Evolutionary conservation across 1,284 basidiomycete genomes (phyloP).

Genomic region (Ustilago shanxiensis): DNA sequence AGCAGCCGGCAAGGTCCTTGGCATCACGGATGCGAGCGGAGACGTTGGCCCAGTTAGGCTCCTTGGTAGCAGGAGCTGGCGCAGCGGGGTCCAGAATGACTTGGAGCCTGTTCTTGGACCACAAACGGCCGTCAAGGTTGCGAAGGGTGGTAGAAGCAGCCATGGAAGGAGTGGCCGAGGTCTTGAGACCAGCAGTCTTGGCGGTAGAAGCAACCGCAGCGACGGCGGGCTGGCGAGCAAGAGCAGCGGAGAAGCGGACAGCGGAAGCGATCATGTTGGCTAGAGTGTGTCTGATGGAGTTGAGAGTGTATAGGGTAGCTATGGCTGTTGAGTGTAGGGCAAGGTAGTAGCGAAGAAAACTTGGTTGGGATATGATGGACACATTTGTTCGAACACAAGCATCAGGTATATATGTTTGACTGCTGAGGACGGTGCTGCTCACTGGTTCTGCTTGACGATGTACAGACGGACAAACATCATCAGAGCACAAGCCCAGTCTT

Average conservation of each 20-base stretch:
- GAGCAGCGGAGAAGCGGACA: conserved; percentile 50
- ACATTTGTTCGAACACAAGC: background rate
- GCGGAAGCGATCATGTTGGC: conserved; percentile 45
- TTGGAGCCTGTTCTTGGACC: conserved; percentile 49
- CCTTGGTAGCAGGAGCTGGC: conserved; percentile 23
- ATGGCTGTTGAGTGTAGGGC: background rate
- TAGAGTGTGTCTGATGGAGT: background rate
- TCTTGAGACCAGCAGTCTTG: conserved; percentile 47
- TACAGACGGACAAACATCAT: background rate
- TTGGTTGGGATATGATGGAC: conserved; percentile 9
- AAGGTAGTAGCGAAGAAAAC: background rate
- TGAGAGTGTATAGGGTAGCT: background rate
- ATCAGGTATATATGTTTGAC: conserved; percentile 14
- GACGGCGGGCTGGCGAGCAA: conserved; percentile 45
- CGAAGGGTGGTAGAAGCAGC: conserved; percentile 35
- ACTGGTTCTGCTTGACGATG: background rate
- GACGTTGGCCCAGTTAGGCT: conserved; percentile 52
- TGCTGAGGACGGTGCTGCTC: background rate
- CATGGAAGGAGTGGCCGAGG: conserved; percentile 38
- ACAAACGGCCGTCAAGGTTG: conserved; percentile 45
- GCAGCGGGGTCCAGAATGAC: conserved; percentile 40
- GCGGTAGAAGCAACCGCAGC: conserved; percentile 30
- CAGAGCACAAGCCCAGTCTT: background rate
- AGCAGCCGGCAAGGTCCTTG: conserved; percentile 51
- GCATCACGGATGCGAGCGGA: conserved; percentile 47